phyloP scores from a whole-genome alignment of 495 filamentous ascomycete genomes.

The Sporormia fimetaria region DNA sequence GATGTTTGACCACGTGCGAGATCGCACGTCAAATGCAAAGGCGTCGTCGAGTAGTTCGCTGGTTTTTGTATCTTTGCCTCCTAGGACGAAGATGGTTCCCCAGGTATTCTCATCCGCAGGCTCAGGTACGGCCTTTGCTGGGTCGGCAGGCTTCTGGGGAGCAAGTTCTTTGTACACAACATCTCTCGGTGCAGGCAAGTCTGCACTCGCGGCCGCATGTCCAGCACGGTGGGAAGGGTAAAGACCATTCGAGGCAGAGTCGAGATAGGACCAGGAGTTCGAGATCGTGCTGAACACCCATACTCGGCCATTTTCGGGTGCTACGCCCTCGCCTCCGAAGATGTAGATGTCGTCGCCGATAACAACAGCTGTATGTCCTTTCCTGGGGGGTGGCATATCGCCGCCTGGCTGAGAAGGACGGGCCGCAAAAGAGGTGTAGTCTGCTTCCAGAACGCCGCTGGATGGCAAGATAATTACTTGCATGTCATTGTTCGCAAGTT shows the following conservation, averaged over 20 bases:
- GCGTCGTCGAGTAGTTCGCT: conserved; percentile 20
- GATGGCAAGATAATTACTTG: conserved; percentile 52
- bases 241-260: conserved; percentile 35
- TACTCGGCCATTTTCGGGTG: conserved; percentile 51
- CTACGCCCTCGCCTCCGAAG: conserved; percentile 44
- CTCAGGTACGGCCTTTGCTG: conserved; percentile 28
- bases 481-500: conserved; percentile 54
- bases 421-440: conserved; percentile 47
- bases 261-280: conserved; percentile 46
- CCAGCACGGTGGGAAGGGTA: conserved; percentile 31
- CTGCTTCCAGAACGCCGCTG: conserved; percentile 37
- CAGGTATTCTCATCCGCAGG: conserved; percentile 24
- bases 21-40: conserved; percentile 29
- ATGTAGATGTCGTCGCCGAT: conserved; percentile 52
- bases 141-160: conserved; percentile 28
- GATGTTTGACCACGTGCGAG: conserved; percentile 26
- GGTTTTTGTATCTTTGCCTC: conserved; percentile 8
- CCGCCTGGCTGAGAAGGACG: conserved; percentile 21
- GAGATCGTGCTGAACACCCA: conserved; percentile 54
- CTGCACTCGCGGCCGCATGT: conserved; percentile 26
- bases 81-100: conserved; percentile 31
- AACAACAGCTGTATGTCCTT: conserved; percentile 47
- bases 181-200: conserved; percentile 21
- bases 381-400: conserved; percentile 40
- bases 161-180: conserved; percentile 6